Conservation (phyloP, 2,329 filamentous ascomycete genomes). For the Ampelomyces quisqualis region DNA sequence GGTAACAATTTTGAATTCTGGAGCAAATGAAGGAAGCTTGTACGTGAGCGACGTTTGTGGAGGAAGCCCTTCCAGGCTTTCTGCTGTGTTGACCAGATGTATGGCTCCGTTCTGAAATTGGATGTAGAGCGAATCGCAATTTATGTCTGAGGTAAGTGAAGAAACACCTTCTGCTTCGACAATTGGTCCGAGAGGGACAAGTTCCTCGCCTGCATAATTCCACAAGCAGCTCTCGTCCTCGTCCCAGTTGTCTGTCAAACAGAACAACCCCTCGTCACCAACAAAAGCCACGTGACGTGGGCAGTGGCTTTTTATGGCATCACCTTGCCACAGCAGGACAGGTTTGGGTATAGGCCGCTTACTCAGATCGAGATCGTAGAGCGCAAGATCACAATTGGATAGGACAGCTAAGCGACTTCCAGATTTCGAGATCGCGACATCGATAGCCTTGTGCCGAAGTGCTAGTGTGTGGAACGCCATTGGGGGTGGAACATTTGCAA, state of each 20-base stretch:
- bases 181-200: slow-evolving; percentile 26
- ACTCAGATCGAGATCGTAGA: slow-evolving; percentile 69
- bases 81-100: slow-evolving; percentile 15
- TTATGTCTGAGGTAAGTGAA: slow-evolving; percentile 24
- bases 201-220: slow-evolving; percentile 22
- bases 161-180: slow-evolving; percentile 26
- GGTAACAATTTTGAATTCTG: slow-evolving; percentile 24
- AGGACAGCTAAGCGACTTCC: slow-evolving; percentile 64
- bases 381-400: slow-evolving; percentile 63
- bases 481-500: slow-evolving; percentile 85
- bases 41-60: slow-evolving; percentile 19
- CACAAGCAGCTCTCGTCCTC: slow-evolving; percentile 34
- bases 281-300: slow-evolving; percentile 54
- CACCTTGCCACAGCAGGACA: slow-evolving; percentile 46
- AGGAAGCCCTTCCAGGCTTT: slow-evolving; percentile 12
- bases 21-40: slow-evolving; percentile 31
- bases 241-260: slow-evolving; percentile 39
- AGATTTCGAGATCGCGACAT: slow-evolving; percentile 66
- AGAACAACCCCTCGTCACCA: slow-evolving; percentile 40
- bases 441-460: slow-evolving; percentile 63
- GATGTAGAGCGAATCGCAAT: slow-evolving; percentile 23
- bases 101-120: slow-evolving; percentile 29
- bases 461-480: slow-evolving; percentile 80
- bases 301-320: slow-evolving; percentile 15
- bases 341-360: slow-evolving; percentile 52